Evolutionary conservation across 805 yeast genomes (phyloP), one percentile per base, ranked within the genome.

Genomic region (Nakazawaea wickerhamii): DNA sequence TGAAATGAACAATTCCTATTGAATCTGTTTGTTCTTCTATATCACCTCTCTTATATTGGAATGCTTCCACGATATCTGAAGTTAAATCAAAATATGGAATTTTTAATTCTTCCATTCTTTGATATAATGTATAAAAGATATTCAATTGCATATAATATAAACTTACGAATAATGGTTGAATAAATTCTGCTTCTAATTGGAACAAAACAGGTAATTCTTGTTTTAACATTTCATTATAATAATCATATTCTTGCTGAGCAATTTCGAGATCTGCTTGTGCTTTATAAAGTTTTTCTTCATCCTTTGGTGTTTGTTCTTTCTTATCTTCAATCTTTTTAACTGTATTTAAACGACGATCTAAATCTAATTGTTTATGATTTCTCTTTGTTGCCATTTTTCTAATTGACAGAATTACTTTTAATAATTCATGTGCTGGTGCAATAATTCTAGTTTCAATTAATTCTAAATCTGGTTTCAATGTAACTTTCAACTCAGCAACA

Each of bases 91-190:
- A 93, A 66, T 93, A 93, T 13, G 97, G 96, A 51, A 93, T 93
- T 67, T 93, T 89, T 85, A 91, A 81, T 59, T 87, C 95, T 65
- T 91, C 96, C 87, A 91, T 86, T 55, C 85, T 77, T 58, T 75
- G 83, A 69, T 86, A 90, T 48, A 93, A 70, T 1, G 96, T 89
- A 73, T 93, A 93, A 64, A 90, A 93, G 45, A 93, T 88, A 68
- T 93, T 93, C 70, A 93, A 76, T 69, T 93, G 99, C 98, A 93
- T 93, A 72, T 80, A 93, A 67, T 93, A 93, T 63, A 93, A 82
- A 43, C 95, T 83, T 55, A 91, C 93, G 66, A 93, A 93, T 55
- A 93, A 70, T 15, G 99, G 99, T 58, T 81, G 83, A 59, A 93
- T 90, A 59, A 93, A 88, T 55, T 89, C 93, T 4, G 89, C 85